Evolutionary conservation across 2,329 filamentous ascomycete species (phyloP).

Genomic region (Alternaria rosae): DNA sequence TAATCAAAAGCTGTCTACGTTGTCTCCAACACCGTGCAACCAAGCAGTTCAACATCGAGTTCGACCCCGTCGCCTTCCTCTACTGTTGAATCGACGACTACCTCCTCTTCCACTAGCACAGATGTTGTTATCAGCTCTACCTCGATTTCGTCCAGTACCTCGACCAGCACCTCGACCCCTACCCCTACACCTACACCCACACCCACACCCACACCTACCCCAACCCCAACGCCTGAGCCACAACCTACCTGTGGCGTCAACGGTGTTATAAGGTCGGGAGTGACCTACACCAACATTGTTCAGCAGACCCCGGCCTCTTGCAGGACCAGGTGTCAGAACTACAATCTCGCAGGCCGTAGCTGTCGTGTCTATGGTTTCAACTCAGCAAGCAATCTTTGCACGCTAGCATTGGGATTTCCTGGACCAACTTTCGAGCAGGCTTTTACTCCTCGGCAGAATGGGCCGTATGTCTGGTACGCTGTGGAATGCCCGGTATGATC

Average conservation of each 20-base stretch:
- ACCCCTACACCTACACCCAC: not conserved
- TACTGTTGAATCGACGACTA: not conserved
- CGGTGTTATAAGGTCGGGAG: too few relatives aligned
- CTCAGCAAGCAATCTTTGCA: not conserved
- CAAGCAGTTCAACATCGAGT: not conserved
- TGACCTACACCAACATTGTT: not conserved
- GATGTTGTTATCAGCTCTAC: not conserved
- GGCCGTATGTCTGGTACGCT: not conserved
- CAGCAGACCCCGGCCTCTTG: not conserved
- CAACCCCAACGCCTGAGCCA: not conserved
- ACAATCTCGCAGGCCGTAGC: not conserved
- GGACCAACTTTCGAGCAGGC: not conserved
- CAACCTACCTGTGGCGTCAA: not conserved
- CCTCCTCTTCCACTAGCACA: not conserved
- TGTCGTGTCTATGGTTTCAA: not conserved
- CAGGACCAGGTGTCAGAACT: not conserved
- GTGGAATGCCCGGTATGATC: not conserved
- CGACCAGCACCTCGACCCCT: not conserved
- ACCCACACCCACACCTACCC: not conserved
- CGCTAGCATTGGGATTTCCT: not conserved
- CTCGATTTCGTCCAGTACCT: not conserved
- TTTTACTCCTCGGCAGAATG: not conserved
- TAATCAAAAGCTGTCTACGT: not conserved
- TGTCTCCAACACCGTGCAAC: not conserved
- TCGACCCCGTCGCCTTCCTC: not conserved